Evolutionary conservation across 139 green algal genomes (phyloP).

Genomic region (Picocystis salinarum): DNA sequence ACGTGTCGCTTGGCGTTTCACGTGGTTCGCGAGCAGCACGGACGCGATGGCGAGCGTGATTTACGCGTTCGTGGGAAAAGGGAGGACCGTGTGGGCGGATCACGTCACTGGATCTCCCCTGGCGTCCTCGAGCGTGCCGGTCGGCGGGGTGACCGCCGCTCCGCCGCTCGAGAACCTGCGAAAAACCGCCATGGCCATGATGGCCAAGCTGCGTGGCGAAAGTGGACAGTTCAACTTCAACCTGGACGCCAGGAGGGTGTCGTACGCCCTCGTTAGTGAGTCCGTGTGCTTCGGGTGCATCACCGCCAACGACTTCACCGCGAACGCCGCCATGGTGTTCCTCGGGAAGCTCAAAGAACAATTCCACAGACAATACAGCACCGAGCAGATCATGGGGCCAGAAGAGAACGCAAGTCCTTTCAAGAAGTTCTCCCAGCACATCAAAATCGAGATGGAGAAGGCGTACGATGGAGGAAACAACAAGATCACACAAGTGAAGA

Average conservation of each 20-base stretch:
- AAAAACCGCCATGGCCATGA: constrained; percentile 1
- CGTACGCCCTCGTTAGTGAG: not conserved
- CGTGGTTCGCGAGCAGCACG: not conserved
- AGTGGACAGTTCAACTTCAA: constrained; percentile 4
- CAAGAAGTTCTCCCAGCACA: not conserved
- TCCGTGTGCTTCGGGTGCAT: not conserved
- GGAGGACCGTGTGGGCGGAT: constrained; percentile 1
- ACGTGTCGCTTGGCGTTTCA: not conserved
- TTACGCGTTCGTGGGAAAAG: constrained; percentile 1
- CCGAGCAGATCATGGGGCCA: not conserved
- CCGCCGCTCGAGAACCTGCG: not conserved
- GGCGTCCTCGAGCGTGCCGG: no score
- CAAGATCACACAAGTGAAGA: constrained; percentile 3
- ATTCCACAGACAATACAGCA: constrained; percentile 1
- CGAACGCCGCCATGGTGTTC: constrained; percentile 1
- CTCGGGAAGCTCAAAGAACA: constrained; percentile 1
- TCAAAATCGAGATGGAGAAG: constrained; percentile 2
- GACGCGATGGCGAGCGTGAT: not conserved
- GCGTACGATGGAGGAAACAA: not conserved
- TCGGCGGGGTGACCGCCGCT: no score
- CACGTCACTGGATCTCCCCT: no score
- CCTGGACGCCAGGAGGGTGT: not conserved
- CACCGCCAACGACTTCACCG: not conserved
- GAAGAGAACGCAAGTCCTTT: constrained; percentile 1
- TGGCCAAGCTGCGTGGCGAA: not conserved